Evolutionary conservation across 2,329 filamentous ascomycete genomes (phyloP).

Genomic region (Penicillium sp.): DNA sequence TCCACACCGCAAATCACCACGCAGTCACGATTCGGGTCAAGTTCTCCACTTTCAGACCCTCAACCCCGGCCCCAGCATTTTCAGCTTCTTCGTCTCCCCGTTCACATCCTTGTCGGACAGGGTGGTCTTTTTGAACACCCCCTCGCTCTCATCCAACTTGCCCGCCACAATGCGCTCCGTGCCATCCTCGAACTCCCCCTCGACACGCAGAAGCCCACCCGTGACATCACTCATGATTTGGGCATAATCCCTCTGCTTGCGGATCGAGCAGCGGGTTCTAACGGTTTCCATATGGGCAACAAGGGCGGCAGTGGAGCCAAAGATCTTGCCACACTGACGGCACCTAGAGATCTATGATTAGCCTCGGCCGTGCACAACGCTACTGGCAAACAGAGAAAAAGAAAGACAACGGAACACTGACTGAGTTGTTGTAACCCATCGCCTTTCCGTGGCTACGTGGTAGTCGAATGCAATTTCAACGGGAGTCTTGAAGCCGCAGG

Average conservation of each 20-base stretch:
- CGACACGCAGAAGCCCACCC: constrained; percentile 34
- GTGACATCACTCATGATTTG: constrained; percentile 40
- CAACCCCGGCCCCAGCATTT: too few relatives aligned
- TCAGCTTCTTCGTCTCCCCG: too few relatives aligned
- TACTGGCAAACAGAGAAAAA: not conserved
- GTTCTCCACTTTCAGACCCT: too few relatives aligned
- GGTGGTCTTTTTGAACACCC: too few relatives aligned
- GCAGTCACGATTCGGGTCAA: too few relatives aligned
- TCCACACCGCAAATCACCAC: too few relatives aligned
- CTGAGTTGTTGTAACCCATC: constrained; percentile 6
- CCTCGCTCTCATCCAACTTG: constrained; percentile 30
- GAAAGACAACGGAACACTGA: constrained; percentile 8
- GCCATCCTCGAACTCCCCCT: constrained; percentile 32
- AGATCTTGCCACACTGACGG: constrained; percentile 39
- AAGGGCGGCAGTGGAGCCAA: constrained; percentile 38
- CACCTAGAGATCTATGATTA: constrained; percentile 34
- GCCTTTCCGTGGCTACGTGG: constrained; percentile 31
- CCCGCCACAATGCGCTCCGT: constrained; percentile 27
- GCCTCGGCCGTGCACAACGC: too few relatives aligned
- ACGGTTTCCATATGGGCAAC: constrained; percentile 43
- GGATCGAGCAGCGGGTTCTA: constrained; percentile 37
- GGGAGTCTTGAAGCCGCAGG: constrained; percentile 32
- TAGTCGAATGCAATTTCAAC: constrained; percentile 27
- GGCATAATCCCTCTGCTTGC: constrained; percentile 28
- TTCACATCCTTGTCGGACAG: too few relatives aligned